A percentile compares a stretch with the other conserved stretches of the same genome.
phyloP scores from a whole-genome alignment of 768 basidiomycete genomes.

The Leccinum variicolor region DNA sequence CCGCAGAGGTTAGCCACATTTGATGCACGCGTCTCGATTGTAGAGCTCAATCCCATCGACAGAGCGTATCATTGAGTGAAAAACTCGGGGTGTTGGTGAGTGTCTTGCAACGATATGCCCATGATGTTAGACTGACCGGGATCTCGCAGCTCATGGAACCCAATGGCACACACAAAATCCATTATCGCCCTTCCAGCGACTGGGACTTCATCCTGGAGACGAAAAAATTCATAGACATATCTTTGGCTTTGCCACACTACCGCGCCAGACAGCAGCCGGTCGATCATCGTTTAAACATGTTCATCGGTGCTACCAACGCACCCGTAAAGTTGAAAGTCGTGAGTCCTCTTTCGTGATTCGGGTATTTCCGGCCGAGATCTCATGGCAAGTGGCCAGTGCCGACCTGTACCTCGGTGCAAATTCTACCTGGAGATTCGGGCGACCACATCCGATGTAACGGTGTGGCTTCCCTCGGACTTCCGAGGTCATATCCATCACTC shows the following conservation, averaged over 20 bases:
- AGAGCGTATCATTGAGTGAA: constrained; percentile 26
- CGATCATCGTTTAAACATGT: constrained; percentile 70
- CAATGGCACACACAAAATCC: constrained; percentile 58
- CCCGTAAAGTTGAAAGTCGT: constrained; percentile 74
- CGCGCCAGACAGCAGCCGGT: constrained; percentile 72
- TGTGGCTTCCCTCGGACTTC: constrained; percentile 82
- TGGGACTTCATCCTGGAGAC: constrained; percentile 69
- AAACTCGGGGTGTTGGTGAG: constrained; percentile 15
- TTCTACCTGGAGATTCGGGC: constrained; percentile 66
- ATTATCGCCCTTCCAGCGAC: constrained; percentile 54
- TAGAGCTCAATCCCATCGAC: constrained; percentile 3
- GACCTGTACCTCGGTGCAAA: constrained; percentile 48
- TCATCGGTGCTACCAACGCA: constrained; percentile 47
- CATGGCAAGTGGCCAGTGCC: constrained; percentile 42
- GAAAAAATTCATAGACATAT: constrained; percentile 54
- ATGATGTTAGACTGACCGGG: neutral
- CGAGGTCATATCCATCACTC: constrained; percentile 59
- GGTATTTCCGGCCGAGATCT: neutral
- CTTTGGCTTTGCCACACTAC: constrained; percentile 73
- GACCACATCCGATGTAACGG: constrained; percentile 63
- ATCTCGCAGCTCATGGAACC: constrained; percentile 28
- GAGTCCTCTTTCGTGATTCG: constrained; percentile 31
- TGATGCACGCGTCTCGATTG: neutral
- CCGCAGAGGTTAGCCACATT: constrained; percentile 25
- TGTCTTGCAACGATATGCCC: neutral